Percentiles rank a stretch among this genome's conserved stretches.
These are phyloP conservation scores for Pyracantha coccinea DNA, from an alignment of 331 rosid genomes.

Conservation along the genomic window DNA sequence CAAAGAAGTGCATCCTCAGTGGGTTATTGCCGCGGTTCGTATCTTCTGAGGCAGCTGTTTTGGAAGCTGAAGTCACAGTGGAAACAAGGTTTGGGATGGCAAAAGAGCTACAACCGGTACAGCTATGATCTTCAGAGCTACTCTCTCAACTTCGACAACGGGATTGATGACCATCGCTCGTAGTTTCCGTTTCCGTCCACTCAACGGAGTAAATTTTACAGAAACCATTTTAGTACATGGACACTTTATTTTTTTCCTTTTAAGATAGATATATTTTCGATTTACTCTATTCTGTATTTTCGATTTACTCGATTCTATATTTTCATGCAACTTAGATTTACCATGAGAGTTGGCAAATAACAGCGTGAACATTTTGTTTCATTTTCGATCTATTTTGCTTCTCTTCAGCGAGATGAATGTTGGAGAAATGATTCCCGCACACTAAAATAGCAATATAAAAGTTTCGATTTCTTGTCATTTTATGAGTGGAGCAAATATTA, in stretches of 20 bases:
- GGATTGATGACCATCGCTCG: slow-evolving; percentile 14
- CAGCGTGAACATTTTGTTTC: neutral
- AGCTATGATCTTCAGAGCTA: slow-evolving; percentile 81
- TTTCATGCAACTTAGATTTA: neutral
- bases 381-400: neutral
- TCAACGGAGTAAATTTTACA: neutral
- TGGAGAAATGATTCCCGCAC: neutral
- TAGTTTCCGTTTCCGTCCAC: slow-evolving; percentile 5
- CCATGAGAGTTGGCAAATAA: neutral
- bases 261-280: too few relatives aligned
- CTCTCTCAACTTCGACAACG: slow-evolving; percentile 79
- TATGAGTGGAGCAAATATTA: neutral
- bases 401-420: neutral
- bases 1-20: slow-evolving; percentile 14
- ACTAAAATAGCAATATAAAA: too few relatives aligned
- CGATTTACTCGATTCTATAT: neutral
- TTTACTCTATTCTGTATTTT: too few relatives aligned
- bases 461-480: too few relatives aligned
- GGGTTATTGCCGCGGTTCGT: slow-evolving; percentile 25
- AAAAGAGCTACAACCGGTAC: slow-evolving; percentile 26
- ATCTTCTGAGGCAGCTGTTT: slow-evolving; percentile 24
- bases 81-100: slow-evolving; percentile 42
- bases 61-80: slow-evolving; percentile 51
- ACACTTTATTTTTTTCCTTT: neutral
- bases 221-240: neutral